These are phyloP conservation scores for Pestalotiopsis sp. DNA, from an alignment of 2,329 filamentous ascomycete genomes.

Conservation along the genomic window DNA sequence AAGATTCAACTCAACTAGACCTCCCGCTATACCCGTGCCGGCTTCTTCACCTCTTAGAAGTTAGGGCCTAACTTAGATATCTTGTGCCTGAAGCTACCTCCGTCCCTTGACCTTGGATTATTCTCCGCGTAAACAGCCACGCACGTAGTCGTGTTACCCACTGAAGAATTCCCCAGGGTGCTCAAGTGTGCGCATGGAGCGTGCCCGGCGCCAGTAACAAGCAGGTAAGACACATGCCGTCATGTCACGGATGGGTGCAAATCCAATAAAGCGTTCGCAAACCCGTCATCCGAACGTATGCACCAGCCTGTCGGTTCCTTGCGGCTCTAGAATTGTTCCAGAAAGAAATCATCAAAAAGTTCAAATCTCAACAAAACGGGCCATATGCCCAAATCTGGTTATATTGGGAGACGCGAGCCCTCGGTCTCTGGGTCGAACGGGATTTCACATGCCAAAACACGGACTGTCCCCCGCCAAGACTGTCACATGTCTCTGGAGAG, in stretches of 20 bases:
- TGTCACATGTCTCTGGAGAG: not conserved
- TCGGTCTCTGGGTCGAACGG: not conserved
- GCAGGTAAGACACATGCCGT: not conserved
- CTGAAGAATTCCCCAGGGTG: not conserved
- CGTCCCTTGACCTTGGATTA: not conserved
- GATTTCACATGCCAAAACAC: slow-evolving; percentile 9
- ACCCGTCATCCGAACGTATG: not conserved
- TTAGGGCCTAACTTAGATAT: not conserved
- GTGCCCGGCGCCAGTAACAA: not conserved
- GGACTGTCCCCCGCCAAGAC: not conserved
- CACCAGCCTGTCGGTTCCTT: not conserved
- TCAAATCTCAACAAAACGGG: slow-evolving; percentile 2
- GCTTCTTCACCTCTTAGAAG: not conserved
- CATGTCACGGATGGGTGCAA: not conserved
- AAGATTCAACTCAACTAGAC: not conserved
- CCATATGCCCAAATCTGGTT: not conserved
- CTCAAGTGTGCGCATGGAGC: not conserved
- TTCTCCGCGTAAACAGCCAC: not conserved
- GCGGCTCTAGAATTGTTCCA: not conserved
- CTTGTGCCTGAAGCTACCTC: not conserved
- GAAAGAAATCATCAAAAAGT: not conserved
- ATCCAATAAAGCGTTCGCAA: not conserved
- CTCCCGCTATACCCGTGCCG: not conserved
- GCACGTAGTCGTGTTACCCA: not conserved
- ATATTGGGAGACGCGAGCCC: not conserved